A percentile compares a stretch with the other conserved stretches of the same genome.
Conservation (phyloP, 768 basidiomycete genomes). For the Trametes gibbosa region DNA sequence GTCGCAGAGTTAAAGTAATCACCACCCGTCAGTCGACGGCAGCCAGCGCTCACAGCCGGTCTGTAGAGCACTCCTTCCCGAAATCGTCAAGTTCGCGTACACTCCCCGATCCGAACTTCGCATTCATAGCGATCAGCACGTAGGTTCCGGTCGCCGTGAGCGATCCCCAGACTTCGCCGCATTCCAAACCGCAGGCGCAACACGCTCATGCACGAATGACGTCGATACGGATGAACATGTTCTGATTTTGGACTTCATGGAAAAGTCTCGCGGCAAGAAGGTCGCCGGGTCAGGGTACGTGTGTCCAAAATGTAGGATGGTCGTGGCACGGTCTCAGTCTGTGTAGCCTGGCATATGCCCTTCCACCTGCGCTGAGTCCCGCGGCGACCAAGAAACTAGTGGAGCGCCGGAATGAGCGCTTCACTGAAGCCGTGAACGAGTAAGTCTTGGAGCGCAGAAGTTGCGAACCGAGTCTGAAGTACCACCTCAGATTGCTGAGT, state of each 20-base stretch:
- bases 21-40: background rate
- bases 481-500: slow-evolving; percentile 48
- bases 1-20: slow-evolving; percentile 82
- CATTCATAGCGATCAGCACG: slow-evolving; percentile 42
- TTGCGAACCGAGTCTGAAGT: background rate
- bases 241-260: slow-evolving; percentile 49
- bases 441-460: slow-evolving; percentile 24
- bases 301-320: slow-evolving; percentile 34
- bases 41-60: background rate
- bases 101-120: slow-evolving; percentile 62
- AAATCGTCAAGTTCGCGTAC: slow-evolving; percentile 80
- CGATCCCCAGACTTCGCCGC: slow-evolving; percentile 42
- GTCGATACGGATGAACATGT: slow-evolving; percentile 46
- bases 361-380: slow-evolving; percentile 48
- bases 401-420: slow-evolving; percentile 65
- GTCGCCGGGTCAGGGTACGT: slow-evolving; percentile 30
- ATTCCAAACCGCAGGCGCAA: slow-evolving; percentile 15
- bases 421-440: slow-evolving; percentile 68
- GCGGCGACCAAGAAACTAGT: slow-evolving; percentile 66
- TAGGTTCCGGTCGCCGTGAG: slow-evolving; percentile 25
- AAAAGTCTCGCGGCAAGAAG: slow-evolving; percentile 38
- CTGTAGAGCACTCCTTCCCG: slow-evolving; percentile 73
- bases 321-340: slow-evolving; percentile 23
- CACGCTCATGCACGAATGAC: slow-evolving; percentile 28
- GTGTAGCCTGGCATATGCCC: slow-evolving; percentile 26